A percentile compares a stretch with the other conserved stretches of the same genome.
Conservation (phyloP, 2,329 filamentous ascomycete species). For the Neofusicoccum kwambonambiense region DNA sequence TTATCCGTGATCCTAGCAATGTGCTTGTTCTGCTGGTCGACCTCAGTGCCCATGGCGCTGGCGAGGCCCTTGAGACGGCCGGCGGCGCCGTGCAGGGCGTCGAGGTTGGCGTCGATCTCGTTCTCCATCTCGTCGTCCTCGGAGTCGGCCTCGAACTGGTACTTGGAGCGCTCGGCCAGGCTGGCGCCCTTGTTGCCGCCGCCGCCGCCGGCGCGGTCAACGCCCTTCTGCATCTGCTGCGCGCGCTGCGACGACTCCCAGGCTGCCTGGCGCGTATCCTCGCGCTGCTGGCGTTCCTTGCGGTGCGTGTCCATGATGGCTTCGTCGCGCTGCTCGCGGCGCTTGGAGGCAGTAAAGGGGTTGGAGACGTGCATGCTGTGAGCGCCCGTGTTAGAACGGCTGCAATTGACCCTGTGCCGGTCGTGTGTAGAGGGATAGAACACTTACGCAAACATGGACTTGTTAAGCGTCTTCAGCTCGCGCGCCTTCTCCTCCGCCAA, state of each 20-base stretch:
- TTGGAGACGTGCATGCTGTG: conserved; percentile 34
- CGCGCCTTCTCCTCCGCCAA: conserved; percentile 77
- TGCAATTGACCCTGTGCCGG: conserved; percentile 50
- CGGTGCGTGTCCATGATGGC: conserved; percentile 66
- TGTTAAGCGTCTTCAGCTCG: conserved; percentile 81
- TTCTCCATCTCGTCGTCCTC: conserved; percentile 66
- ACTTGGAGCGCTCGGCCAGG: conserved; percentile 67
- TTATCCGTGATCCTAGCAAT: conserved; percentile 77
- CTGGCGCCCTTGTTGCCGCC: conserved; percentile 53
- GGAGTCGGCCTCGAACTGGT: conserved; percentile 65
- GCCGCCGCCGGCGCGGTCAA: conserved; percentile 45
- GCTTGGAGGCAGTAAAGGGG: conserved; percentile 62
- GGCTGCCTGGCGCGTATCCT: conserved; percentile 56
- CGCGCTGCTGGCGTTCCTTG: conserved; percentile 55
- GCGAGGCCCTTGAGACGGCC: conserved; percentile 71
- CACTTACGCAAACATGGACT: conserved; percentile 87
- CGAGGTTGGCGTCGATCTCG: conserved; percentile 49
- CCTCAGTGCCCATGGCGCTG: conserved; percentile 70
- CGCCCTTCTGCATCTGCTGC: conserved; percentile 62
- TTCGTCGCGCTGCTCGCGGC: conserved; percentile 61
- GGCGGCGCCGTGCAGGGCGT: conserved; percentile 61
- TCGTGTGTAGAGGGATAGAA: conserved; percentile 27
- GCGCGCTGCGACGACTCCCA: conserved; percentile 55
- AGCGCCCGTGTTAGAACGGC: neutral
- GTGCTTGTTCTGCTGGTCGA: conserved; percentile 73